Conservation (phyloP, 1,139 yeast genomes). For the Candida neerlandica region DNA sequence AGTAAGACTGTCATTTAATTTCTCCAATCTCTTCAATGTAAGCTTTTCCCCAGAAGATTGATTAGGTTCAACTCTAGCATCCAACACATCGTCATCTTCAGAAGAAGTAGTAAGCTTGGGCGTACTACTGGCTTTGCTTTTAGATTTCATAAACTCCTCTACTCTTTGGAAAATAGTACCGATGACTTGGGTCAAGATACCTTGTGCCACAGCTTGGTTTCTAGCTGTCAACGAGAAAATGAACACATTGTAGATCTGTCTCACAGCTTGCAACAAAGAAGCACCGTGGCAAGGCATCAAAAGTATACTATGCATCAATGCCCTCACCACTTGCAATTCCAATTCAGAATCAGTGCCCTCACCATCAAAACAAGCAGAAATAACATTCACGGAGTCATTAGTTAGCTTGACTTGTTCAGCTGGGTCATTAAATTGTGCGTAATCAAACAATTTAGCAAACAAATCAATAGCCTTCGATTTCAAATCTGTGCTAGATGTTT, state of each 20-base stretch:
- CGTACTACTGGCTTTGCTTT: constrained; percentile 23
- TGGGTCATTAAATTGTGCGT: constrained; percentile 42
- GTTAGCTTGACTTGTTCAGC: constrained; percentile 57
- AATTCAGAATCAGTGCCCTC: constrained; percentile 89
- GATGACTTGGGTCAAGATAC: constrained; percentile 88
- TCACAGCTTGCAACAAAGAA: constrained; percentile 80
- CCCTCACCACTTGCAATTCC: constrained; percentile 90
- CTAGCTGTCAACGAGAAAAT: constrained; percentile 78
- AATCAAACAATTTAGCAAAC: constrained; percentile 49
- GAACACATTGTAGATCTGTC: constrained; percentile 92
- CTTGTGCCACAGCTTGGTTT: constrained; percentile 95
- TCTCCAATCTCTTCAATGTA: constrained; percentile 62
- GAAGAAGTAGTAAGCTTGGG: constrained; percentile 23
- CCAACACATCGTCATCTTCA: constrained; percentile 15
- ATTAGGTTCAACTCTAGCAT: constrained; percentile 11
- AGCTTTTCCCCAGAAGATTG: constrained; percentile 33
- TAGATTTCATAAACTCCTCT: constrained; percentile 29
- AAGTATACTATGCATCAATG: constrained; percentile 83
- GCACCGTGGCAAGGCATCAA: constrained; percentile 91
- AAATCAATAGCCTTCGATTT: constrained; percentile 46
- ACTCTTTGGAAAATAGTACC: constrained; percentile 83
- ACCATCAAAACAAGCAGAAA: constrained; percentile 84
- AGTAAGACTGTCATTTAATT: constrained; percentile 49
- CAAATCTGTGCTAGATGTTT: constrained; percentile 29
- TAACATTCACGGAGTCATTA: constrained; percentile 83